phyloP scores from a whole-genome alignment of 768 basidiomycete genomes.

The Fomitopsis serialis region DNA sequence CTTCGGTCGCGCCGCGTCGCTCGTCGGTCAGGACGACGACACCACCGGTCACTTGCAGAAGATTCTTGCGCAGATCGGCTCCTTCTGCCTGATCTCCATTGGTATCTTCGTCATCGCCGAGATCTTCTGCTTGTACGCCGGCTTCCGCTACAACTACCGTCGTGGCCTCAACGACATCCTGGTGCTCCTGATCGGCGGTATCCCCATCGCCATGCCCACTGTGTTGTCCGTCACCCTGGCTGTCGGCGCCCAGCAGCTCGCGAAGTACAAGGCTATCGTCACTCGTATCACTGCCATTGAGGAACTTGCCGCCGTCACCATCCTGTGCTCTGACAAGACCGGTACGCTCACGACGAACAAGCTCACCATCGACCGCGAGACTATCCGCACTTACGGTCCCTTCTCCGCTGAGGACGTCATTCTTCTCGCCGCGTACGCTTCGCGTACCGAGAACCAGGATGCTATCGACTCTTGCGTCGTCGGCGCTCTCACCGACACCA shows the following conservation, averaged over 20 bases:
- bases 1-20: conserved; percentile 97
- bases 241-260: conserved; percentile 97
- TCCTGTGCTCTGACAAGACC: conserved; percentile 98
- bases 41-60: conserved; percentile 98
- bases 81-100: conserved; percentile 95
- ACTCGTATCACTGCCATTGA: conserved; percentile 99
- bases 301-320: conserved; percentile 96
- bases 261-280: conserved; percentile 99
- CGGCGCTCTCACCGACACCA: conserved; percentile 63
- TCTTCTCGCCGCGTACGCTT: conserved; percentile 91
- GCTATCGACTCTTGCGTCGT: conserved; percentile 92
- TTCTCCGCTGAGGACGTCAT: conserved; percentile 89
- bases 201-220: conserved; percentile 99
- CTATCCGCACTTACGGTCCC: conserved; percentile 85
- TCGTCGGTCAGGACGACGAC: conserved; percentile 97
- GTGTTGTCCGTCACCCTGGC: conserved; percentile 97
- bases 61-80: conserved; percentile 96
- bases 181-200: conserved; percentile 98
- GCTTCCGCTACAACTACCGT: conserved; percentile 87
- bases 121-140: conserved; percentile 90
- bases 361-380: conserved; percentile 92
- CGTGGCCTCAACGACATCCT: conserved; percentile 96
- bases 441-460: conserved; percentile 98
- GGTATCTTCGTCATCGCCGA: conserved; percentile 94
- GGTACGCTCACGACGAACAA: conserved; percentile 99